Base-by-base conservation (phyloP, 2,329 filamentous ascomycete species). In the Ascochyta koolunga region DNA sequence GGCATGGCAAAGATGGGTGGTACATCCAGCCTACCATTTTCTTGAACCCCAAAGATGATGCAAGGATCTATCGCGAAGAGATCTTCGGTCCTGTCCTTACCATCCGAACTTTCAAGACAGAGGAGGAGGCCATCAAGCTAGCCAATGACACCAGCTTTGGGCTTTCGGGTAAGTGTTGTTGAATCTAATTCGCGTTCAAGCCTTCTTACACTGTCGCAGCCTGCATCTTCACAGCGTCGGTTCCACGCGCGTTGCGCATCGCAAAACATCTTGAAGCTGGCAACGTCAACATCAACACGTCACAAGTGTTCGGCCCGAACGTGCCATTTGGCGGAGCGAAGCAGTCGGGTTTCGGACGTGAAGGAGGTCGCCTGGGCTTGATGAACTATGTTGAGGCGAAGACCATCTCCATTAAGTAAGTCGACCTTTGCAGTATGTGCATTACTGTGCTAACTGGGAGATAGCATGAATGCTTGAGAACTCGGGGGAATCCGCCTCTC, bases 21-120 rank as follows among this genome's bases (percentile, higher is more conserved):
- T 73, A 68, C 61, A 57, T 73, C 45, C 69, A 73, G 55, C 72
- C 71, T 5, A 70, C 71, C 3, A 69, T 76, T 39, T 69, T 74
- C 58, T 68, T 65, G 1, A 66, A 70, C 25, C 64, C 69, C 5
- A 50, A 50, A 15, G 36, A 44, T 4, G 41, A 32, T 7, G 53
- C 53, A 49, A 43, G 49, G 9, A 56, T 56, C 39, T 53, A 49
- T 19, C 19, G 40, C 7, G 54, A 56, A 35, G 54, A 56, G 25
- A 39, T 56, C 2, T 56, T 56, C 8, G 54, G 54, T 1, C 54
- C 54, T 3, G 53, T 54, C 15, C 49, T 57, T 2, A 50, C 53
- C 37, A 54, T 57, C 9, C 36, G 40, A 5, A 50, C 44, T 3
- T 57, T 57, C 44, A 49, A 53, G 29, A 50, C 4, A 5, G 54